Evolutionary conservation across 805 yeast genomes (phyloP), one percentile per base, ranked within the genome.

Genomic region (Candida piceae): DNA sequence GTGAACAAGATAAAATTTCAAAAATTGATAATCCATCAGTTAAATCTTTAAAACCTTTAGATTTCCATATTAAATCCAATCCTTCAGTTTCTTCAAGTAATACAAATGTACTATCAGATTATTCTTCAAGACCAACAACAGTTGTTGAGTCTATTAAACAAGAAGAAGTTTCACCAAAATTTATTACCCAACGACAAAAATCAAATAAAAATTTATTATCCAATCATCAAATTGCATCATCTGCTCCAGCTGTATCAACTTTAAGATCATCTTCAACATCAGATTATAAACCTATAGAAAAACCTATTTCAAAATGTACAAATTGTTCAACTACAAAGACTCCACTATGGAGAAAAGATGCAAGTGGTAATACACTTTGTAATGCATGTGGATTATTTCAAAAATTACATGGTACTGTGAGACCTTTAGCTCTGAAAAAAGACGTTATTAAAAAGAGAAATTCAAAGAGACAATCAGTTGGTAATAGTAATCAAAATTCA

Each of bases 361-460:
- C 78, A 6, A 64, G 58, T 19, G 83, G 83, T 1, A 72, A 75
- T 42, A 75, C 82, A 3, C 60, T 77, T 5, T 77, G 83, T 52
- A 77, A 77, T 50, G 83, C 83, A 0, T 77, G 83, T 60, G 83
- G 83, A 0, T 59, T 77, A 16, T 77, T 76, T 49, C 66, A 70
- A 36, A 76, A 76, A 48, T 56, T 77, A 15, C 83, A 77, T 48
- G 83, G 83, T 13, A 73, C 81, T 3, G 74, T 74, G 53, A 57
- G 83, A 35, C 83, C 83, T 2, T 57, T 77, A 17, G 70, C 79
- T 17, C 58, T 74, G 38, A 74, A 74, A 41, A 74, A 77, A 0
- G 80, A 74, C 44, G 71, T 73, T 10, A 77, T 77, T 35, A 75
- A 73, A 39, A 77, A 76, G 54, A 59, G 83, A 48, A 67, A 68